Evolutionary conservation across 2,329 filamentous ascomycete genomes (phyloP).

Genomic region (Colletotrichum sp.): DNA sequence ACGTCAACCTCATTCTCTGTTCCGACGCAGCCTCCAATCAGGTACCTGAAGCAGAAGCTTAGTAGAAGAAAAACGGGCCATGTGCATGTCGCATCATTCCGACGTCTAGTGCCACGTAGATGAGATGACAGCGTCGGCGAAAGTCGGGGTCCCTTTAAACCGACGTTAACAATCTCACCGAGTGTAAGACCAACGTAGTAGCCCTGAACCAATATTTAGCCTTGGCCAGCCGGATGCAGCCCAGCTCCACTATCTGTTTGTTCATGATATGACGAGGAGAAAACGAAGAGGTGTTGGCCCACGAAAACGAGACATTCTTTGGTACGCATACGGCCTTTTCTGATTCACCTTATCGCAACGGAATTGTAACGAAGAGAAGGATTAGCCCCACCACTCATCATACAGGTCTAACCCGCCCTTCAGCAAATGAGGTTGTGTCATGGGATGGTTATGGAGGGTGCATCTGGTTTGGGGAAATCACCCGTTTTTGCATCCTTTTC

Average conservation of each 20-base stretch:
- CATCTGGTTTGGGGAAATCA: not conserved
- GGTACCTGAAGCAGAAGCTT: not conserved
- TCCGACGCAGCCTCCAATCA: not conserved
- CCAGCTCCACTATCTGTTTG: not conserved
- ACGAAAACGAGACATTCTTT: not conserved
- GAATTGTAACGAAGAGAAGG: fast-evolving
- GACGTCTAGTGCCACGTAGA: not conserved
- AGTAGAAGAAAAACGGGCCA: not conserved
- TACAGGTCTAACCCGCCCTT: not conserved
- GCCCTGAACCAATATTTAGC: not conserved
- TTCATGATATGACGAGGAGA: not conserved
- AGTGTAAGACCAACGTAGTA: not conserved
- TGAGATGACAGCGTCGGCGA: not conserved
- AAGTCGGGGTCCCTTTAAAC: not conserved
- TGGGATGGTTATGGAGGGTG: not conserved
- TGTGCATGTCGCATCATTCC: not conserved
- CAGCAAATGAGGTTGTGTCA: not conserved
- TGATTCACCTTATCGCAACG: not conserved
- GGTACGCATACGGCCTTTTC: not conserved
- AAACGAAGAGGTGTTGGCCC: not conserved
- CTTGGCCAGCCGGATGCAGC: not conserved
- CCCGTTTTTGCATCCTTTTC: not conserved
- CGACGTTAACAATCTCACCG: not conserved
- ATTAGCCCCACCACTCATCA: not conserved
- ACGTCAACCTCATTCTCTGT: not conserved